These are phyloP conservation scores for Paraphoma sp. DNA, from an alignment of 2,329 filamentous ascomycete genomes.

Conservation along the genomic window DNA sequence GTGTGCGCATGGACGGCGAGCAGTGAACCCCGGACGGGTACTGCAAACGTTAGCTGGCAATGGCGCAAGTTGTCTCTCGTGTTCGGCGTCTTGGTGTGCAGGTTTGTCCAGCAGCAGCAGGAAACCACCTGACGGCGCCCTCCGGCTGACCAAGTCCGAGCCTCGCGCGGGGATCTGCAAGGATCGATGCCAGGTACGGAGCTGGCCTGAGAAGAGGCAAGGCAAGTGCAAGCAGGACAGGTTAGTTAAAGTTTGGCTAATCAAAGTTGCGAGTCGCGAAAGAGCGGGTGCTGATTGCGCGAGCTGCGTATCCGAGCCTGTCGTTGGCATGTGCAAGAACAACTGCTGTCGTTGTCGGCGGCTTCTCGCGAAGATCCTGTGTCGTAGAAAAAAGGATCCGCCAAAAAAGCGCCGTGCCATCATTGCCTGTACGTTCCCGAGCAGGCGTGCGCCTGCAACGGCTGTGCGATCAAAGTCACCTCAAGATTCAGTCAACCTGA, in stretches of 20 bases:
- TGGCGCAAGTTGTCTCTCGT: neutral
- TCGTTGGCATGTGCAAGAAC: neutral
- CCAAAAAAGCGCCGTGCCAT: neutral
- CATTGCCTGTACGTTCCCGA: neutral
- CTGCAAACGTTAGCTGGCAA: neutral
- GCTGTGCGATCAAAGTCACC: neutral
- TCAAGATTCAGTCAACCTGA: neutral
- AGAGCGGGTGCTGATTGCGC: neutral
- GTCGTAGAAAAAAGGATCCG: neutral
- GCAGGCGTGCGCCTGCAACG: neutral
- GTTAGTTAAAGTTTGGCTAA: neutral
- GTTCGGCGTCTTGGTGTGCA: neutral
- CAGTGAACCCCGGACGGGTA: neutral
- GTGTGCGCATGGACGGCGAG: neutral
- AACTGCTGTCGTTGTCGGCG: too few species aligned
- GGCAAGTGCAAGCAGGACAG: too few species aligned
- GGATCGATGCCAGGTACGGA: constrained; percentile 29
- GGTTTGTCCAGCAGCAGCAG: neutral
- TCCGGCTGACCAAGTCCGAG: constrained; percentile 10
- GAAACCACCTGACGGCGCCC: constrained; percentile 3
- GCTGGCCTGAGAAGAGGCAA: neutral
- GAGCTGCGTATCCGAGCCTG: neutral
- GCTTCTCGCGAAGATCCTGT: too few species aligned
- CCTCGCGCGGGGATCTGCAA: constrained; percentile 11
- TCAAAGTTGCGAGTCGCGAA: neutral